Conservation (phyloP, 2,329 filamentous ascomycete species). For the Talaromyces sp. region DNA sequence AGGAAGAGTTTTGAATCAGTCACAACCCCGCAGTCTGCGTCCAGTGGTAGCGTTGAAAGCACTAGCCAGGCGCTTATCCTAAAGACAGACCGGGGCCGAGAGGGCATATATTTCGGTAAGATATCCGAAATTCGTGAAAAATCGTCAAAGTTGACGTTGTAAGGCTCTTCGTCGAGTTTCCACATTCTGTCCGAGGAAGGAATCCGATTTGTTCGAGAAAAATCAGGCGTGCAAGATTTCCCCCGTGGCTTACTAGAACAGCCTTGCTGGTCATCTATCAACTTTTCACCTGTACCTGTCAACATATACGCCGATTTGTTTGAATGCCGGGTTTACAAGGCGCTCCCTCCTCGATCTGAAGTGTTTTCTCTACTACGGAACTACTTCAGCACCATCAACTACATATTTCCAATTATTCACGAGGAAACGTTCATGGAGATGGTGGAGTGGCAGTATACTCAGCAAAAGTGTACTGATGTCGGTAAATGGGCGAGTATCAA, state of each 20-base stretch:
- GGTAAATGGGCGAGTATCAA: constrained; percentile 98
- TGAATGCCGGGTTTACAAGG: constrained; percentile 72
- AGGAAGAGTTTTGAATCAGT: not conserved
- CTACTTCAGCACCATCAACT: constrained; percentile 95
- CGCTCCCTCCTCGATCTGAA: constrained; percentile 77
- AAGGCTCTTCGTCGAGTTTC: constrained; percentile 87
- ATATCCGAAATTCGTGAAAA: no score
- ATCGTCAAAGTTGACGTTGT: constrained; percentile 22
- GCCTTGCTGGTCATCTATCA: constrained; percentile 68
- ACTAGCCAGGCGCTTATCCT: not conserved
- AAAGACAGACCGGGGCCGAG: constrained; percentile 68
- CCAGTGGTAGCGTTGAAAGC: not conserved
- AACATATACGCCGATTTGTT: constrained; percentile 92
- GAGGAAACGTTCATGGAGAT: constrained; percentile 95
- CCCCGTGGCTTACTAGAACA: constrained; percentile 81
- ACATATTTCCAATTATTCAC: constrained; percentile 93
- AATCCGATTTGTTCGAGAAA: constrained; percentile 94
- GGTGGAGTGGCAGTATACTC: constrained; percentile 86
- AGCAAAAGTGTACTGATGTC: constrained; percentile 84
- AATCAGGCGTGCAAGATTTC: constrained; percentile 88
- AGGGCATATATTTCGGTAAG: constrained; percentile 84
- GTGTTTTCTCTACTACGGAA: constrained; percentile 81
- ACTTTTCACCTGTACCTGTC: constrained; percentile 90
- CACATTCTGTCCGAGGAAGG: constrained; percentile 96
- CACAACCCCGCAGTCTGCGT: constrained; percentile 1